phyloP scores from a whole-genome alignment of 1,284 basidiomycete species.

The Pseudozyma sp. region DNA sequence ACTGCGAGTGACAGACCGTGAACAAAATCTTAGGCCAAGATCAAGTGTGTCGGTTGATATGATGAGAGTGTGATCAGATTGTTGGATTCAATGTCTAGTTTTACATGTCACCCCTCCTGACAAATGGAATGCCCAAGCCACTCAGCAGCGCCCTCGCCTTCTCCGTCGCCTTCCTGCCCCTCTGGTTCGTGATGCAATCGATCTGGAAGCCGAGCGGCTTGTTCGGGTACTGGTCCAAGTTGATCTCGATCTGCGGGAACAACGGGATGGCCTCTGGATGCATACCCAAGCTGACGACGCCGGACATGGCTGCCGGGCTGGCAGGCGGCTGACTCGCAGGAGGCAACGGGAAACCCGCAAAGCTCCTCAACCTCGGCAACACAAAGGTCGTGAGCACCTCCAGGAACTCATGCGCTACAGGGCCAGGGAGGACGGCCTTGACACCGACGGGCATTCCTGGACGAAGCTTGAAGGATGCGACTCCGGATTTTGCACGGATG shows the following conservation, averaged over 20 bases:
- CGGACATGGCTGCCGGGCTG: conserved; percentile 78
- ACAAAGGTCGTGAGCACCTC: conserved; percentile 91
- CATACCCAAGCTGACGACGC: conserved; percentile 89
- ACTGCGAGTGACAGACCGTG: too few relatives aligned
- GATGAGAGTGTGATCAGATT: background rate
- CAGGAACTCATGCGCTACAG: conserved; percentile 93
- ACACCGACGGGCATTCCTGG: conserved; percentile 85
- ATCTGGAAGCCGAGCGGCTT: conserved; percentile 65
- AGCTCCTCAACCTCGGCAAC: conserved; percentile 89
- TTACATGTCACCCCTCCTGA: conserved; percentile 59
- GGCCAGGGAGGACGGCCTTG: conserved; percentile 88
- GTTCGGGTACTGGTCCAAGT: conserved; percentile 66
- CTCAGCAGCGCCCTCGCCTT: conserved; percentile 61
- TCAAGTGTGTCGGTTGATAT: too few relatives aligned
- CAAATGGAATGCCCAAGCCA: conserved; percentile 66
- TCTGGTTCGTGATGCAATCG: conserved; percentile 67
- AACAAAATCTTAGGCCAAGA: too few relatives aligned
- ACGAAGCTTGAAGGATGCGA: conserved; percentile 85
- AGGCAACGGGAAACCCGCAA: conserved; percentile 81
- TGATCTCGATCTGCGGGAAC: conserved; percentile 76
- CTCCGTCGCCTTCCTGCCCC: conserved; percentile 63
- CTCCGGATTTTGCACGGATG: conserved; percentile 80
- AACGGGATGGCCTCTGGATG: conserved; percentile 85
- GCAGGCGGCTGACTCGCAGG: conserved; percentile 69
- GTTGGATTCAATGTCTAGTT: background rate